Evolutionary conservation across 2,329 filamentous ascomycete species (phyloP).

Genomic region (Penicillium olsonii): DNA sequence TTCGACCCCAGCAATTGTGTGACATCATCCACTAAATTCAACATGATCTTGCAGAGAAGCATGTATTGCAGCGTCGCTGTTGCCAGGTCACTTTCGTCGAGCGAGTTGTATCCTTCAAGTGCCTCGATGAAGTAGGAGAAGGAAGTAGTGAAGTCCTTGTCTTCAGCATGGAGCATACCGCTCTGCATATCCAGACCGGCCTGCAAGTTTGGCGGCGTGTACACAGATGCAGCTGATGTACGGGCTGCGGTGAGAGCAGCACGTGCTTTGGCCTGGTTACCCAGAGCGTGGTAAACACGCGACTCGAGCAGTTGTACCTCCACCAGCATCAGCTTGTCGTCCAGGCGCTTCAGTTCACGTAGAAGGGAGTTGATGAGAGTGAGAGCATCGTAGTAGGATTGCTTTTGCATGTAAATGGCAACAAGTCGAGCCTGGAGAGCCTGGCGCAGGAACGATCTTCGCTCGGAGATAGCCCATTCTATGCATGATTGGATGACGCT

Average conservation of each 20-base stretch:
- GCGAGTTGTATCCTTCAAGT: conserved; percentile 91
- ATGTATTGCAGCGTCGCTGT: conserved; percentile 99
- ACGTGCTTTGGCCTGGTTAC: conserved; percentile 93
- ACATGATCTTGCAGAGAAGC: conserved; percentile 99
- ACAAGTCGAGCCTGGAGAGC: conserved; percentile 97
- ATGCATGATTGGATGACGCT: conserved; percentile 97
- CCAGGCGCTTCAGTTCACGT: conserved; percentile 93
- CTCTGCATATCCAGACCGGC: conserved; percentile 99
- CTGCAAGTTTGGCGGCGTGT: conserved; percentile 92
- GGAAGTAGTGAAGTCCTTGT: conserved; percentile 98
- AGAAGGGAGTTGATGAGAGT: conserved; percentile 95
- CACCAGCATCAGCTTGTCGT: conserved; percentile 96
- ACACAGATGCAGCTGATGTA: conserved; percentile 94
- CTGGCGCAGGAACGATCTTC: conserved; percentile 93
- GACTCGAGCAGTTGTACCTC: conserved; percentile 98
- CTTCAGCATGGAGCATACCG: conserved; percentile 97
- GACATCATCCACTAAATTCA: conserved; percentile 95
- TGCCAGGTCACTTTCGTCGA: conserved; percentile 85
- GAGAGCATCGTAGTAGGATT: conserved; percentile 95
- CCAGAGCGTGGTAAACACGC: conserved; percentile 92
- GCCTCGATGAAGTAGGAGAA: conserved; percentile 99
- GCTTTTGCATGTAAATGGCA: conserved; percentile 91
- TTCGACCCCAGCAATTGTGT: conserved; percentile 93
- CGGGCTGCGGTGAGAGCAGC: conserved; percentile 92
- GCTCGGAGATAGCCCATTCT: conserved; percentile 96